Base-by-base conservation (phyloP, 495 filamentous ascomycete genomes). In the Hapsidospora chrysogenum region DNA sequence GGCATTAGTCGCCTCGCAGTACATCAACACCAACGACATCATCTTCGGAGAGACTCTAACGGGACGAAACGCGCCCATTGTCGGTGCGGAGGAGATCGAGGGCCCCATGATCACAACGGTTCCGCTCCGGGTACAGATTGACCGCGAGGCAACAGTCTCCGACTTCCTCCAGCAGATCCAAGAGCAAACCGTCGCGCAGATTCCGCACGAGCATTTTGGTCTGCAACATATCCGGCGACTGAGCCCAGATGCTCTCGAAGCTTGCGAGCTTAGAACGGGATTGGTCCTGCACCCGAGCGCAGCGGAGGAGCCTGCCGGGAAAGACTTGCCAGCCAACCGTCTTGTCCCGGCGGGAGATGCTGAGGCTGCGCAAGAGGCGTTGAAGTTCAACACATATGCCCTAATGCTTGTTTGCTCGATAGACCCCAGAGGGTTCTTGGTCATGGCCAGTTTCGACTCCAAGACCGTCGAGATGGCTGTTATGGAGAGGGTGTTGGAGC, bases 341-440 rank as follows among this genome's bases (percentile, higher is more conserved):
- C 68, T 75, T 28, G 51, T 60, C 0, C 50, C 62, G 1, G 70
- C 58, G 3, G 57, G 54, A 4, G 57, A 59, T 27, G 43, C 41
- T 0, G 74, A 75, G 42, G 69, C 69, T 3, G 74, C 68, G 1
- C 60, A 62, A 14, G 74, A 76, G 43, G 73, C 73, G 0, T 58
- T 78, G 16, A 68, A 76, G 39, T 80, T 80, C 50, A 78, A 77
- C 38, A 68, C 73, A 0, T 78, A 80, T 44, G 66, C 68, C 2
- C 52, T 80, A 9, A 80, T 78, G 68, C 47, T 78, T 26, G 70
- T 64, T 8, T 77, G 70, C 47, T 65, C 65, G 8, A 54, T 80
- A 5, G 56, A 60, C 35, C 57, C 64, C 14, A 53, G 57, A 15
- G 70, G 73, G 1, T 71, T 77, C 46, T 39, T 67, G 13, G 52